These are phyloP conservation scores for Chlamydomonas sp. DNA, from an alignment of 139 green algal species.

Conservation along the genomic window DNA sequence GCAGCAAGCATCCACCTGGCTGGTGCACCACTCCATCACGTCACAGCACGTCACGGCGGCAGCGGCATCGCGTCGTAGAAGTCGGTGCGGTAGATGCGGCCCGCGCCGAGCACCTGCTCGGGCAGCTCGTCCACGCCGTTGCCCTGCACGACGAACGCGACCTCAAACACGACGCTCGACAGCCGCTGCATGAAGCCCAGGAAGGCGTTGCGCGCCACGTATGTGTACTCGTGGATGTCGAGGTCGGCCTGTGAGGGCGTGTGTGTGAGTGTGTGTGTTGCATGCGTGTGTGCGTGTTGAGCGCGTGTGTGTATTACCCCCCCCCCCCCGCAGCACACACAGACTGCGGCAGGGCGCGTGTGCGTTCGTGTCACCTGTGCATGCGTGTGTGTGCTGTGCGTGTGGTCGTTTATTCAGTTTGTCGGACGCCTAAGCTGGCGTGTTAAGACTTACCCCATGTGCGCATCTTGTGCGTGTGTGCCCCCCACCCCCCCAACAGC, in stretches of 20 bases:
- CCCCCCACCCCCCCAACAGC: no score
- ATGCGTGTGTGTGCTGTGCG: neutral
- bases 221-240: slow-evolving; percentile 81
- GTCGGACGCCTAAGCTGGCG: neutral
- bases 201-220: slow-evolving; percentile 64
- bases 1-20: no score
- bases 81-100: slow-evolving; percentile 8
- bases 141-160: slow-evolving; percentile 69
- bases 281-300: neutral
- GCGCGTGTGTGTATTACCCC: no score
- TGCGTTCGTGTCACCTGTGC: neutral
- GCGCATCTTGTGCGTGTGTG: no score
- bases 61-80: neutral
- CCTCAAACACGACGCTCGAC: slow-evolving; percentile 62
- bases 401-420: neutral
- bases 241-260: slow-evolving; percentile 73
- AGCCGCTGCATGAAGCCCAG: slow-evolving; percentile 37
- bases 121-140: slow-evolving; percentile 77
- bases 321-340: no score
- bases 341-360: no score
- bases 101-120: slow-evolving; percentile 47
- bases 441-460: neutral
- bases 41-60: no score
- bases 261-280: neutral
- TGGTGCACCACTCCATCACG: no score